Base-by-base conservation (phyloP, 2,329 filamentous ascomycete genomes). In the Bipolaris gigantea region DNA sequence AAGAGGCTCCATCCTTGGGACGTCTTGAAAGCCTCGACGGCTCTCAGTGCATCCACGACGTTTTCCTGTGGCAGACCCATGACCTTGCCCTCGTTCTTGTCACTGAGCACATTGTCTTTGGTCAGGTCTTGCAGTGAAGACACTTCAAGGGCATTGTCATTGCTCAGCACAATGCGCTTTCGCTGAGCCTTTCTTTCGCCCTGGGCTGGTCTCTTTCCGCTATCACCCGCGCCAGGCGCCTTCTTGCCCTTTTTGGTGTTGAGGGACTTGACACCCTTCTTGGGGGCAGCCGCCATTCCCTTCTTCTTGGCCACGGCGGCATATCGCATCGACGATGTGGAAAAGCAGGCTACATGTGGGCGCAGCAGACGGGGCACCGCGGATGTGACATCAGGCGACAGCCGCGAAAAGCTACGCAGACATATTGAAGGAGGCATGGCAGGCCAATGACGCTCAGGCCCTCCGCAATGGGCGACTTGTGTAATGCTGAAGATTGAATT, bases 1-100 rank as follows among this genome's bases (percentile, higher is more conserved):
- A 97, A 99, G 67, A 96, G 78, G 55, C 82, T 84, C 92, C 94
- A 99, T 60, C 84, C 86, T 81, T 97, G 94, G 21, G 86, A 89
- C 19, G 86, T 81, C 83, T 96, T 96, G 81, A 99, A 99, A 3
- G 90, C 92, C 71, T 96, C 90, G 49, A 89, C 81, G n/a, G 86
- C 83, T 66, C 92, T 84, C 77, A 99, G 79, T 73, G 88, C 85
- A 77, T 96, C 92, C 46, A 97, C 83, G 46, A 91, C 78, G 1
- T 78, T 76, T 38, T 86, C 84, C 7, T 89, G 84, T 7, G 89
- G 85, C 25, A 97, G 75, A 1, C 84, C 84, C 48, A 91, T 77
- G 27, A 97, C 83, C 56, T 82, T 82, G 33, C 89, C 90, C 9
- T 82, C 77, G 46, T 83, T 82, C 32, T 60, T 50, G 10, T 60